These are phyloP conservation scores for Solanum medicagineum DNA, from an alignment of 257 asterid genomes.

Conservation along the genomic window DNA sequence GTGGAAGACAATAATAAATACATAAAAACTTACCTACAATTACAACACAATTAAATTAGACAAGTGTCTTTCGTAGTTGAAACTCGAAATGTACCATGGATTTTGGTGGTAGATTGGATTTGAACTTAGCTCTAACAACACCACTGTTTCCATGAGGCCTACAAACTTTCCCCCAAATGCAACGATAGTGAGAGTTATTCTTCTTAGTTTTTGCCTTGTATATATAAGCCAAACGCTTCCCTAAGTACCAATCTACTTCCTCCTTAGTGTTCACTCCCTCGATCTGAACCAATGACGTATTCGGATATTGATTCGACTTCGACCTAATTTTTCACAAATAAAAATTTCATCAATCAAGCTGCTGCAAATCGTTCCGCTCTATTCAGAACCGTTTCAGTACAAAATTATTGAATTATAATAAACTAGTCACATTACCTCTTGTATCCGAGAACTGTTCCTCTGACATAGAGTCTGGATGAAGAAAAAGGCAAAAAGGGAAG, in stretches of 20 bases:
- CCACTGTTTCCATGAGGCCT: conserved; percentile 59
- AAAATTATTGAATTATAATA: not conserved
- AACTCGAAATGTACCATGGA: conserved; percentile 6
- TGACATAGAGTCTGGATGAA: conserved; percentile 27
- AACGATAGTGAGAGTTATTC: not conserved
- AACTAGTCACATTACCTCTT: conserved; percentile 23
- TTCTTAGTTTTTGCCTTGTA: not conserved
- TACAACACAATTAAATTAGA: not conserved
- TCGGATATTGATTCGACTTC: conserved; percentile 94
- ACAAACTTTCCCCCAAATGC: conserved; percentile 47
- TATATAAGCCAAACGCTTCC: conserved; percentile 76
- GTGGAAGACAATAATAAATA: not conserved
- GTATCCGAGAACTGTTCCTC: conserved; percentile 62
- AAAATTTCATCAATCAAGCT: not conserved
- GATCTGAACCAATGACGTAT: conserved; percentile 73
- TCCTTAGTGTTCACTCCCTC: conserved; percentile 91
- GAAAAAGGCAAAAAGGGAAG: not conserved
- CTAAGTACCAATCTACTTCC: conserved; percentile 76
- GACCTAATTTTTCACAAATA: conserved; percentile 24
- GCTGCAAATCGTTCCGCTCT: not conserved
- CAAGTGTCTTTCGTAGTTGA: too few species aligned
- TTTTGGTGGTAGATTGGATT: not conserved
- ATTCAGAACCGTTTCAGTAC: not conserved
- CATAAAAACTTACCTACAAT: not conserved
- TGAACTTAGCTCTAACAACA: not conserved